Conservation (phyloP, 1,139 yeast species). For the Candida gigantensis region DNA sequence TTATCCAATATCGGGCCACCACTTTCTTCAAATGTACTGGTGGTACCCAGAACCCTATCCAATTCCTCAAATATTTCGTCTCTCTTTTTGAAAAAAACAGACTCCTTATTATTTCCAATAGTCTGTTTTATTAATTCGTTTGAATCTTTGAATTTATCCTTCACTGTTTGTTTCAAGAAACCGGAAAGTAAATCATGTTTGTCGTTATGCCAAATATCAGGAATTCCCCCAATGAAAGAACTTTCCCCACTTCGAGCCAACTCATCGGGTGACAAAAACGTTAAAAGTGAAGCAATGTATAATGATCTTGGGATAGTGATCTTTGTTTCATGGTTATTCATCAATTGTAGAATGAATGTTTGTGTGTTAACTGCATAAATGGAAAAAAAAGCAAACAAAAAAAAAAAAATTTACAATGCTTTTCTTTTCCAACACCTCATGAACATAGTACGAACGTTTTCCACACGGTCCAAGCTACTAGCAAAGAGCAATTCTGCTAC, state of each 20-base stretch:
- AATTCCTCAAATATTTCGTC: constrained; percentile 3
- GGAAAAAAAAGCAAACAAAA: background rate
- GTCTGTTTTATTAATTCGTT: constrained; percentile 7
- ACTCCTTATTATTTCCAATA: background rate
- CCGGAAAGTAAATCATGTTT: constrained; percentile 19
- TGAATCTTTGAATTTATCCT: no score
- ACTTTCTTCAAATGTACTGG: background rate
- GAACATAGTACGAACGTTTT: background rate
- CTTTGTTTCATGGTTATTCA: no score
- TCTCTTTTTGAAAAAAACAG: constrained; percentile 3
- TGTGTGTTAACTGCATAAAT: no score
- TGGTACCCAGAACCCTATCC: constrained; percentile 1
- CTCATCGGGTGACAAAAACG: constrained; percentile 32
- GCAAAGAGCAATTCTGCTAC: background rate
- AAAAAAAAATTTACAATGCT: no score
- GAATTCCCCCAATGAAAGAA: constrained; percentile 59
- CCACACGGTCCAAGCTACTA: background rate
- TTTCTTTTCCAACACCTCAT: background rate
- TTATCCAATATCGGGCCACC: no score
- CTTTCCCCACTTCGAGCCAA: no score
- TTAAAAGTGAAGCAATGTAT: constrained; percentile 15
- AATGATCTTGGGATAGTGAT: constrained; percentile 15
- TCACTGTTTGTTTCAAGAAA: constrained; percentile 8
- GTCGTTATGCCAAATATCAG: constrained; percentile 58
- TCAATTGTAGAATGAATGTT: no score